These are phyloP conservation scores for Parmales sp. DNA, from an alignment of 108 stramenopile genomes.

Conservation along the genomic window DNA sequence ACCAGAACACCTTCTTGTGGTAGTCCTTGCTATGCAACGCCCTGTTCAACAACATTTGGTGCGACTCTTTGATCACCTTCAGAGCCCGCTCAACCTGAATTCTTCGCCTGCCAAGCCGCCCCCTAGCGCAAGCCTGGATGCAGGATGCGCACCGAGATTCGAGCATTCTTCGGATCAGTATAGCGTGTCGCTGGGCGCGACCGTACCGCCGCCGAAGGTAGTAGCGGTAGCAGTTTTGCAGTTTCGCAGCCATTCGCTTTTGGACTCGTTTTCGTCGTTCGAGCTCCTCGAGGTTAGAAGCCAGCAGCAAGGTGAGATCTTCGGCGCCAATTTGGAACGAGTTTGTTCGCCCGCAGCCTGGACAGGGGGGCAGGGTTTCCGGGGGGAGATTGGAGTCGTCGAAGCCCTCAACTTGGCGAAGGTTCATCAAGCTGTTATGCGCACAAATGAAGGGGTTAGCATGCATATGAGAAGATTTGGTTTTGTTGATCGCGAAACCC, in stretches of 20 bases:
- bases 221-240: not conserved
- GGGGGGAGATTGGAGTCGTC: not conserved
- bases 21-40: not conserved
- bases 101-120: not conserved
- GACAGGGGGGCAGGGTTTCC: conserved; percentile 2
- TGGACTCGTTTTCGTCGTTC: not conserved
- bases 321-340: conserved; percentile 1
- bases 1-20: not conserved
- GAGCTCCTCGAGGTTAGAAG: not conserved
- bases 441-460: too few species aligned
- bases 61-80: not conserved
- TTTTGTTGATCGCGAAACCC: too few species aligned
- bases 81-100: not conserved
- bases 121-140: not conserved
- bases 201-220: conserved; percentile 1
- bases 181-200: not conserved
- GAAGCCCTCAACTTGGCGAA: not conserved
- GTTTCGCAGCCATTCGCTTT: not conserved
- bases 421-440: too few species aligned
- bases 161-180: conserved; percentile 3
- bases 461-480: too few species aligned
- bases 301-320: not conserved
- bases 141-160: not conserved
- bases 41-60: not conserved
- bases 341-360: conserved; percentile 1